phyloP scores from a whole-genome alignment of 805 yeast species.

The Kodamaea kakaduensis region DNA sequence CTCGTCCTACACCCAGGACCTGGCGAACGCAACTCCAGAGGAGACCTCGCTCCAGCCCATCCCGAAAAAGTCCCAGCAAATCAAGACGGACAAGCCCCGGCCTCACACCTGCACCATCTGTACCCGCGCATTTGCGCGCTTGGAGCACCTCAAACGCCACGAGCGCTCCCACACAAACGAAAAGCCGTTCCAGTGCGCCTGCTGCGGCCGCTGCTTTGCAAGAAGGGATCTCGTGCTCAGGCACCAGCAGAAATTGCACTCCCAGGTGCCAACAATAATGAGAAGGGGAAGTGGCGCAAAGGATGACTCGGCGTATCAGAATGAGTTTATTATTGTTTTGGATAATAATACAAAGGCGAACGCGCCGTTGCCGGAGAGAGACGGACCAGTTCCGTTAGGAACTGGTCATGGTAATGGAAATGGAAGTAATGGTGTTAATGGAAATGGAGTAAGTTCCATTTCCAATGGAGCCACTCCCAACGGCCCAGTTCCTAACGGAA shows the following conservation, averaged over 20 bases:
- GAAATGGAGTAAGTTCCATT: too few species aligned
- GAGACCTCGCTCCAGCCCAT: conserved; percentile 50
- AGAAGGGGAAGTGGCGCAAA: conserved; percentile 27
- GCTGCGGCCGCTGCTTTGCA: conserved; percentile 94
- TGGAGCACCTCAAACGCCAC: conserved; percentile 91
- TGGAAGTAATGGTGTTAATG: too few species aligned
- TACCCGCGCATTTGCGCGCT: conserved; percentile 91
- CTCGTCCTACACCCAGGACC: conserved; percentile 7
- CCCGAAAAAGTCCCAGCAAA: conserved; percentile 78
- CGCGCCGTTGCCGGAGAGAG: conserved; percentile 37
- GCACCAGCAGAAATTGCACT: conserved; percentile 91
- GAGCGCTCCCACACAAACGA: conserved; percentile 86
- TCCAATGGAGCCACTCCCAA: too few species aligned
- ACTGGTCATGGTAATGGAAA: too few species aligned
- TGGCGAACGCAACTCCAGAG: conserved; percentile 4
- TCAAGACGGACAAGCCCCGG: conserved; percentile 89
- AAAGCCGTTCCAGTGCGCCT: conserved; percentile 91
- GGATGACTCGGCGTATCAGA: conserved; percentile 24
- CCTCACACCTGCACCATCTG: conserved; percentile 90
- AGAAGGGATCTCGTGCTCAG: conserved; percentile 82
- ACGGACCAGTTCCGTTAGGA: too few species aligned
- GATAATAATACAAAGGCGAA: conserved; percentile 49
- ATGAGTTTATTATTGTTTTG: conserved; percentile 50
- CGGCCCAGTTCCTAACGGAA: too few species aligned
- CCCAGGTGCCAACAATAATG: conserved; percentile 41